Percentiles rank a stretch among this genome's conserved stretches.
phyloP scores from a whole-genome alignment of 106 monocot species.

The Phalaenopsis equestris region DNA sequence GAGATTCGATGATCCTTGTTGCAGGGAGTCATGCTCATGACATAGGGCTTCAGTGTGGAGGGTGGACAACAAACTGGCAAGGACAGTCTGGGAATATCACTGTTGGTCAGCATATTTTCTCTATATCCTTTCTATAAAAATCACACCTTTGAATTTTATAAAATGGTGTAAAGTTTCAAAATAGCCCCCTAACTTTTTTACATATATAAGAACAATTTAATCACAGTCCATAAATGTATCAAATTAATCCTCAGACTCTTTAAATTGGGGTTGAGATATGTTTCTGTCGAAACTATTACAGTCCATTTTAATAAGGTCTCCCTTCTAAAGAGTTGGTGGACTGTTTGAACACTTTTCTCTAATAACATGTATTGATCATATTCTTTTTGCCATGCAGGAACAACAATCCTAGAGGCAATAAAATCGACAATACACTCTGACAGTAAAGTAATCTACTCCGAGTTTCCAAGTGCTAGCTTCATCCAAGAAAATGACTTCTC shows the following conservation, averaged over 20 bases:
- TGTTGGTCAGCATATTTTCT: not conserved
- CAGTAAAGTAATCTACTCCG: constrained; percentile 43
- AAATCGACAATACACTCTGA: constrained; percentile 28
- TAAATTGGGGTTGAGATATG: no score
- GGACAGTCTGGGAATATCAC: constrained; percentile 39
- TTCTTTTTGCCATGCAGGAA: constrained; percentile 27
- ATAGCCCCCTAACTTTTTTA: no score
- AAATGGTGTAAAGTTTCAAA: not conserved
- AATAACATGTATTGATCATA: no score
- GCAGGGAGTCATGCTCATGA: constrained; percentile 48
- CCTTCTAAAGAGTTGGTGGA: no score
- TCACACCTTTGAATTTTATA: no score
- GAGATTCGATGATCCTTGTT: constrained; percentile 32
- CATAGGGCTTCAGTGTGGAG: constrained; percentile 51
- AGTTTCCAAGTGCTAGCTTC: constrained; percentile 35
- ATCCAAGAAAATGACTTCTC: constrained; percentile 37
- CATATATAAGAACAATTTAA: no score
- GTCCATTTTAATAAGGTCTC: no score
- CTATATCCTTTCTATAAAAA: no score
- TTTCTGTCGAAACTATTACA: no score
- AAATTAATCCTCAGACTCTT: no score
- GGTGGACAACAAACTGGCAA: constrained; percentile 65
- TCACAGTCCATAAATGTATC: no score
- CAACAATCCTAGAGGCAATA: constrained; percentile 54
- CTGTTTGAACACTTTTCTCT: no score